Evolutionary conservation across 2,329 filamentous ascomycete genomes (phyloP), one percentile per base, ranked within the genome.

Genomic region (Talaromyces verruculosus): DNA sequence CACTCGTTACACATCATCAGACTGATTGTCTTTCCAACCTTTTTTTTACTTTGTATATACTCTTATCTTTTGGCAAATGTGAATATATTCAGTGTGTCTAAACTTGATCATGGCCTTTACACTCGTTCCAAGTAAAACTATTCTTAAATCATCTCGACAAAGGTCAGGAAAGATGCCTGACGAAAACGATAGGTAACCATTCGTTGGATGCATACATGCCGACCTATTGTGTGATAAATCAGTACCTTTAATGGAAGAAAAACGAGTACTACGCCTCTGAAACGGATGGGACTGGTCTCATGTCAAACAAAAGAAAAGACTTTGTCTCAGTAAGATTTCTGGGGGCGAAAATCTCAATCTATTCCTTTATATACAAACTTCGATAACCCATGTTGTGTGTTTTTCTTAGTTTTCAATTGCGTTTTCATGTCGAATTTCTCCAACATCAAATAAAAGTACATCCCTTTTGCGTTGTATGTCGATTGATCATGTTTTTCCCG

Each of bases 361-460:
- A 59, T 65, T 61, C 39, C 47, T 62, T 57, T 67, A 67, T 67
- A 67, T 67, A 67, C 65, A 67, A 37, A 63, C 65, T 58, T 65
- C 65, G 49, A 65, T 59, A 64, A 67, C 47, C 57, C 61, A 64
- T 41, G 28, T 39, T 39, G 28, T 19, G 25, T 61, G 37, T 41
- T 60, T 53, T 65, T 60, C 35, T 37, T 13, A 37, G 11, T 15
- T 55, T 45, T 64, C 57, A 8, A 37, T 64, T 61, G 41, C 45
- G 15, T 55, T 7, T 17, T 72, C 91, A 94, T 37, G 11, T 15
- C 8, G 35, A 37, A 13, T 37, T 5, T 37, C 35, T 15, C 35
- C 35, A 37, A 37, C 5, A 37, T 37, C 35, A 37, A 37, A 37
- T 67, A 64, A 67, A 61, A 64, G 33, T 65, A 67, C 66, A 67